Base-by-base conservation (phyloP, 768 basidiomycete genomes). In the Boletus sp. region DNA sequence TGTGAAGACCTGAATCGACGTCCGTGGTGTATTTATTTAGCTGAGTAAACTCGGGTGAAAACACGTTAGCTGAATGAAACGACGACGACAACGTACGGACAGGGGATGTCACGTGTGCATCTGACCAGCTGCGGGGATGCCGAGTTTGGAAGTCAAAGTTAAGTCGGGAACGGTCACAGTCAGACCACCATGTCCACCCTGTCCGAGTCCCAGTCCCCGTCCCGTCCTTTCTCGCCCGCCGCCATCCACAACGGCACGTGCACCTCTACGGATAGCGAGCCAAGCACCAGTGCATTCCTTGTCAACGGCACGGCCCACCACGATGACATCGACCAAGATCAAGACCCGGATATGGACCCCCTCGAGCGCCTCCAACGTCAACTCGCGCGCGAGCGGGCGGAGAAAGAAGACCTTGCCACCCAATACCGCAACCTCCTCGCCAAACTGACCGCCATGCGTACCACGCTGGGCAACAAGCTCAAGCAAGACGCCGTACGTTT, bases 381-480 rank as follows among this genome's bases (percentile, higher is more conserved):
- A 68, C 81, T 98, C 32, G 82, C 83, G 43, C 77, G 79, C 47
- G 85, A 89, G 23, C 77, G 80, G 54, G 84, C 88, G 61, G 96
- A 98, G 76, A 95, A 92, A 74, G 93, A 98, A 48, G 75, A 80
- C n/a, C 77, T 94, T 30, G 88, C 87, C 6, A 72, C 83, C 14
- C 93, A 98, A 69, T 95, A 98, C 72, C 83, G 83, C 55, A 88
- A 82, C 59, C 78, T 99, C 35, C 79, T 99, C 17, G 83, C 85
- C 37, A 98, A 93, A 72, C 76, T 98, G 43, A 94, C 93, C 3
- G 82, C 87, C 33, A 98, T 99, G 95, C 83, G 95, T 23, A 90
- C 87, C 35, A 90, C 91, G 21, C 77, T 98, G 48, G 93, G 95
- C 32, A 95, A 92, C 68, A 98, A 98, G 72, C 78, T 98, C 52